Evolutionary conservation across 176 grass and related monocot species (phyloP), one percentile per base, ranked within the genome.

Genomic region (Pharus latifolius): DNA sequence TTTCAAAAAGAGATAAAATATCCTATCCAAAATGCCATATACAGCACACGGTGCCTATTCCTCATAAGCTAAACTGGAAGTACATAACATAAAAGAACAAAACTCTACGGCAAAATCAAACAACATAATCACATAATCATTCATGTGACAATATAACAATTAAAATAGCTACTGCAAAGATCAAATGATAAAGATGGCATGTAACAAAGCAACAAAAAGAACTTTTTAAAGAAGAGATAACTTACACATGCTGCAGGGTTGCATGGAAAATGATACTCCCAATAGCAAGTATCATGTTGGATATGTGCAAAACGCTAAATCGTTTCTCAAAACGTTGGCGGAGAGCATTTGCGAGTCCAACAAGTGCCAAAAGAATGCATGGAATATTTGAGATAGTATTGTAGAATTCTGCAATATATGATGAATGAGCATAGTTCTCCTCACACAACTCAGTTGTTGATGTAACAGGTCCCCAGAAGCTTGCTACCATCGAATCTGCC

Each of bases 181-280:
- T 24, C 17, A 25, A 46, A 63, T 29, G 24, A 38, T 55, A 47
- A 10, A 56, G 44, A 3, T 25, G 10, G 0, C 40, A 74, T 41
- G 32, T 50, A 15, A 56, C 6, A 4, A 38, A 70, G 11, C 58
- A 63, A 1, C 7, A 62, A 9, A 31, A 6, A 70, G 1, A 7
- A 27, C 2, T 54, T 47, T 35, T 27, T 15, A 49, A 29, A 63
- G 30, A 37, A 70, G 29, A 23, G 18, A 50, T 9, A 61, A 73
- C 86, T 94, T 94, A 89, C 91, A 94, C 35, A 23, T 70, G 86
- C 66, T 94, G 91, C 71, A 94, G 83, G 55, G 91, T 94, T 24
- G 91, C 86, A 73, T 94, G 86, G 80, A 90, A 94, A 77, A 94
- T 80, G 60, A 94, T 86, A 72, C 86, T 94, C 31, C 91, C 91